Evolutionary conservation across 108 stramenopile genomes (phyloP), one percentile per base, ranked within the genome.

Genomic region (Poteriospumella lacustris): DNA sequence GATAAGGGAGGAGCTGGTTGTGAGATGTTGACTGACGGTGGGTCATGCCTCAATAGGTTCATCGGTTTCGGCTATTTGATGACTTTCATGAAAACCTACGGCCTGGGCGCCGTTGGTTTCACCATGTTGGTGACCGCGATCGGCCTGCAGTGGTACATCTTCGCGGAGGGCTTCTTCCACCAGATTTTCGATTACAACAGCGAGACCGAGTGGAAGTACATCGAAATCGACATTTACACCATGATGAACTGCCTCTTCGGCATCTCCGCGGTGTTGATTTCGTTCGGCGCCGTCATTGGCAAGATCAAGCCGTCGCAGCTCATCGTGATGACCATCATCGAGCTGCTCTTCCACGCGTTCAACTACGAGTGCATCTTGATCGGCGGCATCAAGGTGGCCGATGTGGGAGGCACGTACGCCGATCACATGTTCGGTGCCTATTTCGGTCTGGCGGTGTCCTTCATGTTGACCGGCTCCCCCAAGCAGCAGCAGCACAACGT

Each of bases 341-440:
- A 89, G 68, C 26, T 70, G 19, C 44, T 89, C 41, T 83, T 85
- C 64, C 81, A 85, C 43, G 80, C 84, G 19, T 38, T 89, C 41
- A 85, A 87, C 83, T 81, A 89, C 76, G 87, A 79, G 9, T 0
- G 86, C 42, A 26, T 85, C 39, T 85, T 86, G 1, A 34, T 79
- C 12, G 84, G 77, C 34, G 59, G 67, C 36, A 26, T 68, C 24
- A 59, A 34, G 19, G 85, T 81, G 28, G 84, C 79, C 59, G 89
- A 89, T 68, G 78, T 87, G 1, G 87, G 89, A 15, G 89, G 89
- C 0, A 64, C 70, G 42, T 75, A 87, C 43, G 78, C 73, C 26
- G 82, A 87, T 42, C 87, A 89, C 82, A 78, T 82, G 70, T 87
- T 87, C 78, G 89, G 89, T 0, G 87, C 89, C n/a, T 86, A 76